Conservation (phyloP, 2,329 filamentous ascomycete genomes). For the Hypoxylon sp. region DNA sequence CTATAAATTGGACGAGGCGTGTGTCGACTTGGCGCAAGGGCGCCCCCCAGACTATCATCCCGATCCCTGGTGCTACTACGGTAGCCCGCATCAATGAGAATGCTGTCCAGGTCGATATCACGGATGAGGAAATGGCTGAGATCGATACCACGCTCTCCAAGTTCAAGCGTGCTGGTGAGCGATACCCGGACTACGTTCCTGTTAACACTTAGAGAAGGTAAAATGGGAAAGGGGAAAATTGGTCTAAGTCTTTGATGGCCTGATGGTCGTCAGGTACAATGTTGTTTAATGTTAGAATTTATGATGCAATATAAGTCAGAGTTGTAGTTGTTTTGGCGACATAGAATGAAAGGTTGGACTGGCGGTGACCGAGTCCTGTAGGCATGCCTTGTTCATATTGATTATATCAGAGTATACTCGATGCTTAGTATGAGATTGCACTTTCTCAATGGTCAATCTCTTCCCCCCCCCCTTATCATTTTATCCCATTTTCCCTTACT, state of each 20-base stretch:
- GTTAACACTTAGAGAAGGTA: conserved; percentile 57
- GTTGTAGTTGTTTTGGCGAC: not conserved
- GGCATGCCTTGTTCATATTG: not conserved
- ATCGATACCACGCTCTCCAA: conserved; percentile 66
- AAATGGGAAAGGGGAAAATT: not conserved
- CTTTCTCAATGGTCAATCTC: conserved; percentile 5
- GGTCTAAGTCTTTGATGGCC: not conserved
- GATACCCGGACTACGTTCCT: conserved; percentile 61
- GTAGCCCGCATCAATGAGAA: conserved; percentile 74
- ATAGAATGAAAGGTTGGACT: not conserved
- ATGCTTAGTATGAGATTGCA: conserved; percentile 7
- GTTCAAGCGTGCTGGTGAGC: conserved; percentile 64
- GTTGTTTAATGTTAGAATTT: not conserved
- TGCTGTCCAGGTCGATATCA: conserved; percentile 64
- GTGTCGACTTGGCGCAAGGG: conserved; percentile 63
- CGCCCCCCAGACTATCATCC: conserved; percentile 69
- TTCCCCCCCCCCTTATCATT: not conserved
- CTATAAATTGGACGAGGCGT: conserved; percentile 73
- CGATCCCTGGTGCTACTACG: conserved; percentile 76
- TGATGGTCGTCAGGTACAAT: not conserved
- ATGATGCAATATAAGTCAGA: not conserved
- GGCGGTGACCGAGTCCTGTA: not conserved
- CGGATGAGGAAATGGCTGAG: conserved; percentile 64
- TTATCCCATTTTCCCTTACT: not conserved
- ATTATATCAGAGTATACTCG: not conserved